phyloP scores from a whole-genome alignment of 805 yeast species.

The Brettanomyces naardenensis region DNA sequence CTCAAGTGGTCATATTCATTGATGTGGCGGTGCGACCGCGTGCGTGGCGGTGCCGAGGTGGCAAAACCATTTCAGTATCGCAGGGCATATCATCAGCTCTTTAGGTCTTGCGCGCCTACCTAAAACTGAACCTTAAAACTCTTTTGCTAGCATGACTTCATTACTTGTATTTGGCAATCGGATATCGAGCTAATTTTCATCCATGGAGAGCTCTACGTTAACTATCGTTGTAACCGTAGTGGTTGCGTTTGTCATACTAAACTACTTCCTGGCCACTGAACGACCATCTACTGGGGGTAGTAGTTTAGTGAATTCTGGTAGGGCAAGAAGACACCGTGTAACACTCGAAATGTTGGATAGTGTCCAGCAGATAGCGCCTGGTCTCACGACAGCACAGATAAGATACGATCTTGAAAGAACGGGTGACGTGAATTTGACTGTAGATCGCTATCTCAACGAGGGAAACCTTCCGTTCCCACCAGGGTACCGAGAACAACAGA shows the following conservation, averaged over 20 bases:
- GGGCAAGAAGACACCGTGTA: conserved; percentile 15
- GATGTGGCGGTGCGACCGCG: too few relatives aligned
- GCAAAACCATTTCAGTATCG: too few relatives aligned
- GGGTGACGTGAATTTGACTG: conserved; percentile 76
- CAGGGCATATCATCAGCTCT: too few relatives aligned
- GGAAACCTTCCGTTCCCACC: conserved; percentile 9
- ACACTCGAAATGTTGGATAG: conserved; percentile 74
- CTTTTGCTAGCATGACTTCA: too few relatives aligned
- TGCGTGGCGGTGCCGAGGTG: too few relatives aligned
- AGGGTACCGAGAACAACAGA: not conserved
- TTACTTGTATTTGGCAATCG: too few relatives aligned
- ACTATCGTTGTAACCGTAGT: conserved; percentile 40
- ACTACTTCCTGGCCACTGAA: conserved; percentile 48
- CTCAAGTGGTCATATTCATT: too few relatives aligned
- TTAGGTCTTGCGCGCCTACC: too few relatives aligned
- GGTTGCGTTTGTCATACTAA: conserved; percentile 48
- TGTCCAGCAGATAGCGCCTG: conserved; percentile 78
- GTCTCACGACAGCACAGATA: conserved; percentile 60
- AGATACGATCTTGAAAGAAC: conserved; percentile 64
- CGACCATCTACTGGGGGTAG: not conserved
- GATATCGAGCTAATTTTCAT: too few relatives aligned
- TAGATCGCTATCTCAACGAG: conserved; percentile 56
- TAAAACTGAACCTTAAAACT: too few relatives aligned
- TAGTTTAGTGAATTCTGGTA: not conserved
- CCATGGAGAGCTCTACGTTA: conserved; percentile 34